Percentiles rank a stretch among this genome's conserved stretches.
phyloP scores from a whole-genome alignment of 257 asterid species.

The Solanum piurae region DNA sequence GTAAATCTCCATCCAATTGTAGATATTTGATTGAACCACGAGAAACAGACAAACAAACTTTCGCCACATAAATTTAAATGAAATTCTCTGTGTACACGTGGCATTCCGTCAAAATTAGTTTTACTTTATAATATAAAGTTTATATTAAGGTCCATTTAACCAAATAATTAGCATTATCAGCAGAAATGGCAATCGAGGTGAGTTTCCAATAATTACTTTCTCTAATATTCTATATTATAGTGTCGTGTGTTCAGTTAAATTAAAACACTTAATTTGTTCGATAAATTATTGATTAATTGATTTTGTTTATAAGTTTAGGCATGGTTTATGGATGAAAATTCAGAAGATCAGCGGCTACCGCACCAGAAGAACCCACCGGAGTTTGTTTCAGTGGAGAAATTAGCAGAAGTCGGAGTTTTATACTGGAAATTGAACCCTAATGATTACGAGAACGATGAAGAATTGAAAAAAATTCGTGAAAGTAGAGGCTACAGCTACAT shows the following conservation, averaged over 20 bases:
- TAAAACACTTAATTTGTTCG: background rate
- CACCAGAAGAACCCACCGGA: constrained; percentile 52
- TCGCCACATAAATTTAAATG: constrained; percentile 27
- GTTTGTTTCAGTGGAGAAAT: constrained; percentile 34
- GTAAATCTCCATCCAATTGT: background rate
- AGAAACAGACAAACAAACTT: constrained; percentile 30
- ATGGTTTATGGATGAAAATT: constrained; percentile 71
- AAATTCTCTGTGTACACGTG: constrained; percentile 14
- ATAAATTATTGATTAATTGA: background rate
- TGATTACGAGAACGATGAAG: constrained; percentile 50
- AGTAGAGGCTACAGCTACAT: constrained; percentile 63
- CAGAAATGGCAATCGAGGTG: constrained; percentile 58
- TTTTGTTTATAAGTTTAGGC: constrained; percentile 28
- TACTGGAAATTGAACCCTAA: constrained; percentile 63
- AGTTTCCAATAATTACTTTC: background rate
- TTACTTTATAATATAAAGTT: background rate
- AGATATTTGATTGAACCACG: constrained; percentile 9
- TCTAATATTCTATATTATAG: background rate
- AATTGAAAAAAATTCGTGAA: constrained; percentile 47
- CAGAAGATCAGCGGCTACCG: constrained; percentile 66
- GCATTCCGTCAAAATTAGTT: background rate
- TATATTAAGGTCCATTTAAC: background rate
- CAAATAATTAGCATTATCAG: background rate
- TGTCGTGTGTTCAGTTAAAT: background rate
- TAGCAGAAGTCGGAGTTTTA: constrained; percentile 62